Conservation (phyloP, 768 basidiomycete genomes). For the Boletus huronensis region DNA sequence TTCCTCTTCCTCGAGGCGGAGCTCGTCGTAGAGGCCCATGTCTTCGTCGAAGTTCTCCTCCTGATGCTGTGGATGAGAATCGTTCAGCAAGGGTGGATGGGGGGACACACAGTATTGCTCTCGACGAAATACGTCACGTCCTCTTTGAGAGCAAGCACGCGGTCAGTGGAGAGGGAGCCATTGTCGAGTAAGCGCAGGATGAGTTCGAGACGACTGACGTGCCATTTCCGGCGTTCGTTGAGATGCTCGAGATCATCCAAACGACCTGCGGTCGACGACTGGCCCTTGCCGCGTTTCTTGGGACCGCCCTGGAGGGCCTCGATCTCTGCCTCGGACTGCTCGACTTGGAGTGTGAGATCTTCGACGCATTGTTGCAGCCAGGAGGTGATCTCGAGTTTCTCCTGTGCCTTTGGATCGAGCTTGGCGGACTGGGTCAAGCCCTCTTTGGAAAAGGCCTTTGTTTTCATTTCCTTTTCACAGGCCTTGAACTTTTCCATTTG, state of each 20-base stretch:
- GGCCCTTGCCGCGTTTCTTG: slow-evolving; percentile 82
- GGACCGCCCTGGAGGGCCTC: slow-evolving; percentile 76
- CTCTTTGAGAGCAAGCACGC: slow-evolving; percentile 80
- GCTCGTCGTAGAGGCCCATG: slow-evolving; percentile 95
- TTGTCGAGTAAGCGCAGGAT: slow-evolving; percentile 93
- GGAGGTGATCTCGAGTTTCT: slow-evolving; percentile 82
- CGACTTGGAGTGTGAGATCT: slow-evolving; percentile 89
- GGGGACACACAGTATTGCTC: slow-evolving; percentile 78
- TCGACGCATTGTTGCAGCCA: slow-evolving; percentile 92
- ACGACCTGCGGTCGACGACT: slow-evolving; percentile 61
- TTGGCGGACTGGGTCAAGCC: slow-evolving; percentile 91
- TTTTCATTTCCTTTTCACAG: slow-evolving; percentile 99
- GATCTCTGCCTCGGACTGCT: slow-evolving; percentile 91
- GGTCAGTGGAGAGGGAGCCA: slow-evolving; percentile 80
- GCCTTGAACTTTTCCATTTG: slow-evolving; percentile 99
- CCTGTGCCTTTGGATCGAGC: slow-evolving; percentile 95
- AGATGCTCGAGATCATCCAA: slow-evolving; percentile 80
- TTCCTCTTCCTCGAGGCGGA: slow-evolving; percentile 95
- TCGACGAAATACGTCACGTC: slow-evolving; percentile 97
- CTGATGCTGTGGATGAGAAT: slow-evolving; percentile 42
- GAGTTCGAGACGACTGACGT: slow-evolving; percentile 87
- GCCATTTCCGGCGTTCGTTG: slow-evolving; percentile 96
- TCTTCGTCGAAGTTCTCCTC: slow-evolving; percentile 98
- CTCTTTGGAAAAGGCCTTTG: slow-evolving; percentile 99
- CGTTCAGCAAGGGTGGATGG: slow-evolving; percentile 2